Percentiles rank a stretch among this genome's conserved stretches.
These are phyloP conservation scores for Solanum hybrid DNA, from an alignment of 305 asterid species.

Conservation along the genomic window DNA sequence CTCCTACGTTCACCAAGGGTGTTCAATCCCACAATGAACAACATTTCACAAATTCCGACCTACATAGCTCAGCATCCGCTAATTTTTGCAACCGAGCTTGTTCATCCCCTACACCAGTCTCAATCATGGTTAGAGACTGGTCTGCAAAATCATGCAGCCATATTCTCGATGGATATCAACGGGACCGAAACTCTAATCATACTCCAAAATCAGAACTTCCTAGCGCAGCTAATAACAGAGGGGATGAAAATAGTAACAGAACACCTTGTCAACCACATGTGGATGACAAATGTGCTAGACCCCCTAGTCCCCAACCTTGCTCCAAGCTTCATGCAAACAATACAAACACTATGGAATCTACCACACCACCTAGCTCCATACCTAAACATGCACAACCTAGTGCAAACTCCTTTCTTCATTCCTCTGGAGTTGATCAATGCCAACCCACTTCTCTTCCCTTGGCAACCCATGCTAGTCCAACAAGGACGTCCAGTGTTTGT, in stretches of 20 bases:
- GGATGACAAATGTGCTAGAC: not conserved
- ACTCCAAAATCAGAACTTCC: not conserved
- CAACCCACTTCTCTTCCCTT: not conserved
- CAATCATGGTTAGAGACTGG: not conserved
- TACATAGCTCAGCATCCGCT: not conserved
- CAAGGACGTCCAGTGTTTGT: not conserved
- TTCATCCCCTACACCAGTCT: not conserved
- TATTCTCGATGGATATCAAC: not conserved
- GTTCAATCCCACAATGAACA: too few species aligned
- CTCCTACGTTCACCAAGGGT: too few species aligned
- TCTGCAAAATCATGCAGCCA: not conserved
- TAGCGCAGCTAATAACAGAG: not conserved
- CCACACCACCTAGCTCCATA: not conserved
- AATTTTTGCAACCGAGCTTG: not conserved
- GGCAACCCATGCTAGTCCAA: not conserved
- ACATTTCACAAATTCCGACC: too few species aligned
- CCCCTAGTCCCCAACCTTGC: not conserved
- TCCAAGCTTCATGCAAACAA: accelerated
- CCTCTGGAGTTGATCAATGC: accelerated
- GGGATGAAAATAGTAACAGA: not conserved
- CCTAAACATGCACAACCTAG: not conserved
- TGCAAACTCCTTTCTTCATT: not conserved
- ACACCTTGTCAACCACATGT: not conserved
- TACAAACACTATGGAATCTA: not conserved
- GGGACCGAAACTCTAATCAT: not conserved